A percentile compares a stretch with the other conserved stretches of the same genome.
Evolutionary conservation across 768 basidiomycete genomes (phyloP).

Genomic region (Butyriboletus loyo): DNA sequence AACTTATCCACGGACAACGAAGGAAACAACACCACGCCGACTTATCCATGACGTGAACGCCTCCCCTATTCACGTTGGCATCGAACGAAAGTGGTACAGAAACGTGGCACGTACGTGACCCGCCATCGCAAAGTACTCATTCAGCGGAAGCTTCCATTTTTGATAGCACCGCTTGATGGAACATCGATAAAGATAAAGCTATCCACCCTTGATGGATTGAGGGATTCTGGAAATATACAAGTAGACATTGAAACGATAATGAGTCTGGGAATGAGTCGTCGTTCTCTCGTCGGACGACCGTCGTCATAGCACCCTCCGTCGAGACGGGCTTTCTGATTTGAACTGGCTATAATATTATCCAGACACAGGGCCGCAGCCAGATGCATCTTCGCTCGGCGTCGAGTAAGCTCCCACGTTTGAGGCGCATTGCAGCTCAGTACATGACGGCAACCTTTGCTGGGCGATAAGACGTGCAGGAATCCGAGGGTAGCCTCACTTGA

Average conservation of each 20-base stretch:
- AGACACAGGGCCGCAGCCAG: not conserved
- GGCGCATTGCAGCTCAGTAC: not conserved
- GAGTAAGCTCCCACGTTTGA: not conserved
- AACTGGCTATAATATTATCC: not conserved
- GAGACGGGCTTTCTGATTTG: not conserved
- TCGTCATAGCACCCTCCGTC: conserved; percentile 5
- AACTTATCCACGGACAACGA: conserved; percentile 13
- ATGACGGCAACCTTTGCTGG: not conserved
- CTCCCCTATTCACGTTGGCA: not conserved
- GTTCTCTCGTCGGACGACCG: not conserved
- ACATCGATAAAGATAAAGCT: conserved; percentile 1
- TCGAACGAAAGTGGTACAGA: conserved; percentile 1
- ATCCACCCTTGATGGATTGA: conserved; percentile 1
- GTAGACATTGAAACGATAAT: not conserved
- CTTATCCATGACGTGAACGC: conserved; percentile 25
- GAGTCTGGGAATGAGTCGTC: not conserved
- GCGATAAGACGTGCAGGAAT: not conserved
- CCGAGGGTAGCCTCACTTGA: not conserved
- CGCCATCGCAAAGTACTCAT: not conserved
- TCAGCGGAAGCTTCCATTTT: conserved; percentile 17
- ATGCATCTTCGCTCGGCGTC: not conserved
- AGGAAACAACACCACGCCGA: conserved; percentile 20
- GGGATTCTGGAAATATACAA: not conserved
- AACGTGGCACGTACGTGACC: conserved; percentile 16
- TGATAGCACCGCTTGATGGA: conserved; percentile 4